Conservation (phyloP, 768 basidiomycete species). For the Hygrocybe punicea region DNA sequence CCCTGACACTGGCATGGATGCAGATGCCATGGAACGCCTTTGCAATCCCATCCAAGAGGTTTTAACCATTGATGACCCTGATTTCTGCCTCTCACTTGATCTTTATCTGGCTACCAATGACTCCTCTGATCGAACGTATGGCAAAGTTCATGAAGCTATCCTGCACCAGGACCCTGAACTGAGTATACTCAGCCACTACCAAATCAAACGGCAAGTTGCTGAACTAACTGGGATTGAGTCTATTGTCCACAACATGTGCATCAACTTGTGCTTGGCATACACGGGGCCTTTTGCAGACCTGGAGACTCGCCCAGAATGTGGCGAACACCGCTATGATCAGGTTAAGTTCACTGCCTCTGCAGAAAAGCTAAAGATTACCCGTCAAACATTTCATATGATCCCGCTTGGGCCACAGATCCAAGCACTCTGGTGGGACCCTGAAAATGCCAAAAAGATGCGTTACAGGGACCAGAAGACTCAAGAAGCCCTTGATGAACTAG, state of each 20-base stretch:
- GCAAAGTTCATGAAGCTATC: conserved; percentile 17
- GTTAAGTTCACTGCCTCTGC: neutral
- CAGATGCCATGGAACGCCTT: neutral
- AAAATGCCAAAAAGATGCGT: conserved; percentile 26
- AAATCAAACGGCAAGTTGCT: conserved; percentile 23
- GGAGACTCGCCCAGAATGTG: conserved; percentile 23
- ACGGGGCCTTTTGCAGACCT: conserved; percentile 16
- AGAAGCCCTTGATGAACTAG: conserved; percentile 18
- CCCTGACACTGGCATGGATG: neutral
- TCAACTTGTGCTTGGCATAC: conserved; percentile 27
- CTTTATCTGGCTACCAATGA: conserved; percentile 27
- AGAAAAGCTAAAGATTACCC: conserved; percentile 14
- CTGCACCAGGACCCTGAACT: conserved; percentile 21
- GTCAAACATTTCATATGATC: conserved; percentile 36
- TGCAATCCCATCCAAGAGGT: neutral
- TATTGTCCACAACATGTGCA: conserved; percentile 42
- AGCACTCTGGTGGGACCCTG: conserved; percentile 22
- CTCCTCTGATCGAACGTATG: conserved; percentile 32
- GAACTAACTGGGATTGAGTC: conserved; percentile 34
- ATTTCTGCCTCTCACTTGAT: conserved; percentile 31
- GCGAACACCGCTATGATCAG: conserved; percentile 22
- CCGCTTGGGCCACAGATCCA: conserved; percentile 42
- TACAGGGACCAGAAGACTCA: conserved; percentile 24
- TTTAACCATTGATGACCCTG: conserved; percentile 13
- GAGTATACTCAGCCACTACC: conserved; percentile 27